Evolutionary conservation across 306 rosid species (phyloP).

Genomic region (Rosa multiflora): DNA sequence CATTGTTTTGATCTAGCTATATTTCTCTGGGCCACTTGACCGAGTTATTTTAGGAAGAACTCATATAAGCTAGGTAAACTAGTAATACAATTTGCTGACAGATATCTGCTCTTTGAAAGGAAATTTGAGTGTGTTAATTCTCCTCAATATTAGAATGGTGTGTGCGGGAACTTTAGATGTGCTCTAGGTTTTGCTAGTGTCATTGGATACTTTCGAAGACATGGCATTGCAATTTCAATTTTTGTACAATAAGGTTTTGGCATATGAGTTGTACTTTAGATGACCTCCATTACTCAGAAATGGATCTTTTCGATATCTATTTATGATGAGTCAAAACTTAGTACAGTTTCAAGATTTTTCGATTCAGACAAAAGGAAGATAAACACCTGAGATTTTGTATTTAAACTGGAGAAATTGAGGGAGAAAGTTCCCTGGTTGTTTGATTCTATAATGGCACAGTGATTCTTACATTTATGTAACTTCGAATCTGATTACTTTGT

Average conservation of each 20-base stretch:
- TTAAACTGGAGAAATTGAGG: background rate
- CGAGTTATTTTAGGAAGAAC: background rate
- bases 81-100: background rate
- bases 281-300: background rate
- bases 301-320: background rate
- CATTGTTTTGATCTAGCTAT: too few relatives aligned
- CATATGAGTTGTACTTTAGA: background rate
- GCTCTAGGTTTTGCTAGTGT: too few relatives aligned
- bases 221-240: too few relatives aligned
- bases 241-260: background rate
- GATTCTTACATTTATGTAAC: background rate
- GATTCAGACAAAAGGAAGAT: background rate
- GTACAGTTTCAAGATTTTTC: background rate
- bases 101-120: background rate
- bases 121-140: background rate
- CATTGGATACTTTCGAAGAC: too few relatives aligned
- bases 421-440: background rate
- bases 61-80: background rate
- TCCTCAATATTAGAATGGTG: background rate
- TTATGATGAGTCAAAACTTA: background rate
- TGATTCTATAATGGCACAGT: background rate
- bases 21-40: background rate
- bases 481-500: background rate
- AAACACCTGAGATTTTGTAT: background rate
- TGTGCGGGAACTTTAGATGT: background rate